Conservation (phyloP, 1,139 yeast genomes). For the Hyphopichia pseudoburtonii region DNA sequence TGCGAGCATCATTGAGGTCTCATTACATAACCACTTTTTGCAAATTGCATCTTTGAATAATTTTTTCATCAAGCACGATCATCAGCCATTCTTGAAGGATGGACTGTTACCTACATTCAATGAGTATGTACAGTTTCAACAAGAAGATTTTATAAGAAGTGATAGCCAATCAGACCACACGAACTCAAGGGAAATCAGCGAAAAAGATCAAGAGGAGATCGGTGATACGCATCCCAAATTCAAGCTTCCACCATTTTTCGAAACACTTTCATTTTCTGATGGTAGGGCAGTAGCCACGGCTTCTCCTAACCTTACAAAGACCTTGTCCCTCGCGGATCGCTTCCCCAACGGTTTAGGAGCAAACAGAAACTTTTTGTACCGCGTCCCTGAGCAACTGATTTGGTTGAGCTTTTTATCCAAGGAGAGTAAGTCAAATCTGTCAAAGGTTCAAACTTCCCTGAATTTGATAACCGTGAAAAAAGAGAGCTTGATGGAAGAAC, state of each 20-base stretch:
- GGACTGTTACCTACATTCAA: conserved; percentile 23
- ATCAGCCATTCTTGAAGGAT: conserved; percentile 52
- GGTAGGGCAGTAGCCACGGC: conserved; percentile 48
- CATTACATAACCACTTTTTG: conserved; percentile 36
- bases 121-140: conserved; percentile 33
- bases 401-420: conserved; percentile 63
- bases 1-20: conserved; percentile 54
- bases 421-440: conserved; percentile 28
- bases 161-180: conserved; percentile 2
- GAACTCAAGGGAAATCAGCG: not conserved
- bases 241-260: conserved; percentile 48
- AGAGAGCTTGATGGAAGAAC: conserved; percentile 21
- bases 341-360: conserved; percentile 15
- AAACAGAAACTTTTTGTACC: conserved; percentile 48
- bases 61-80: conserved; percentile 65
- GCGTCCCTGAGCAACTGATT: conserved; percentile 72
- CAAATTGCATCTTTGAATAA: conserved; percentile 47
- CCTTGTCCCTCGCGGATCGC: conserved; percentile 37
- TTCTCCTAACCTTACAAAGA: conserved; percentile 32
- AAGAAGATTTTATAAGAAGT: conserved; percentile 21
- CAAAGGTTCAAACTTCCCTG: conserved; percentile 16
- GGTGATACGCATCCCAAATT: conserved; percentile 23
- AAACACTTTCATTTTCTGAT: conserved; percentile 31
- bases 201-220: conserved; percentile 17
- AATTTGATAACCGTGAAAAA: conserved; percentile 18